These are phyloP conservation scores for Lophiostoma macrostomum DNA, from an alignment of 495 filamentous ascomycete genomes.

Conservation along the genomic window DNA sequence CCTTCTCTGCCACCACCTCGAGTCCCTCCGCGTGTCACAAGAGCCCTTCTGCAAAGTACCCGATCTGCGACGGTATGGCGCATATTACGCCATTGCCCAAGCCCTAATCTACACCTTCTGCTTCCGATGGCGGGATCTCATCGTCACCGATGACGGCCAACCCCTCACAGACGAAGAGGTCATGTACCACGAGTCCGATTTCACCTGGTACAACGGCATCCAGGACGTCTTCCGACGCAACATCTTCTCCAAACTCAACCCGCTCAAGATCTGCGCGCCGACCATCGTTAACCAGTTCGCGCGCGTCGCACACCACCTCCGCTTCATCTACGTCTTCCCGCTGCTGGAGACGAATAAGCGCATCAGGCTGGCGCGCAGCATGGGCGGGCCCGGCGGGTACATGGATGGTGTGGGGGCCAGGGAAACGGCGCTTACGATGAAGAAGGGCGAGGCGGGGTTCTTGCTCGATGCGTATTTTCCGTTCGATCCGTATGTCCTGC, in stretches of 20 bases:
- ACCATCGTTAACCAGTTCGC: constrained; percentile 89
- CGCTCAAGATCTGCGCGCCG: constrained; percentile 93
- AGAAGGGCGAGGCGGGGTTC: constrained; percentile 63
- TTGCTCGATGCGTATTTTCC: constrained; percentile 93
- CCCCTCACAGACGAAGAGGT: constrained; percentile 52
- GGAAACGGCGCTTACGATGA: constrained; percentile 59
- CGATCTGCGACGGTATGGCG: constrained; percentile 74
- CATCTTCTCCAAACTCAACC: constrained; percentile 85
- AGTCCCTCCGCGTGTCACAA: constrained; percentile 60
- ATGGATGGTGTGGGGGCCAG: constrained; percentile 51
- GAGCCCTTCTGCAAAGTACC: constrained; percentile 72
- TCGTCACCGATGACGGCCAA: constrained; percentile 50
- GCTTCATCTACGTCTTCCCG: constrained; percentile 81
- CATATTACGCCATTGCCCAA: constrained; percentile 87
- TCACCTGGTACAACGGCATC: constrained; percentile 69
- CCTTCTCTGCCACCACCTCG: constrained; percentile 69
- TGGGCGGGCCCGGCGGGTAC: constrained; percentile 40
- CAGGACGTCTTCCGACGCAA: constrained; percentile 67
- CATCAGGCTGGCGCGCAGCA: constrained; percentile 57
- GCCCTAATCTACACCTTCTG: constrained; percentile 94
- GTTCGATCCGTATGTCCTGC: constrained; percentile 92
- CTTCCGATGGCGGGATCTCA: constrained; percentile 92
- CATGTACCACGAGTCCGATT: constrained; percentile 57
- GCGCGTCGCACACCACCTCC: constrained; percentile 74
- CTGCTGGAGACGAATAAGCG: constrained; percentile 91